phyloP scores from a whole-genome alignment of 768 basidiomycete genomes.

The Mycena filopes region DNA sequence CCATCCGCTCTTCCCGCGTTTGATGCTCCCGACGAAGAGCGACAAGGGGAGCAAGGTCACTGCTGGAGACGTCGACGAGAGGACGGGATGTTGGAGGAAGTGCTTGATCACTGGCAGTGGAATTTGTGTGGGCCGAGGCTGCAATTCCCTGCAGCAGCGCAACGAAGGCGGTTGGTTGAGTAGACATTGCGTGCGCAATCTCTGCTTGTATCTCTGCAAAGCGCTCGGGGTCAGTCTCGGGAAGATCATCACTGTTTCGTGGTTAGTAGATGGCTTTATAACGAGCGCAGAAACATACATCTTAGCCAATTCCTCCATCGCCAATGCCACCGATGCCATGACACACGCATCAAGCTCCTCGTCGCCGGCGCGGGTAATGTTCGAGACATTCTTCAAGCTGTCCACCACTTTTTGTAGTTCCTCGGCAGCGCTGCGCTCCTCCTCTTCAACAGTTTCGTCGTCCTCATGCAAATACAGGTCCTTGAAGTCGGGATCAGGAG shows the following conservation, averaged over 20 bases:
- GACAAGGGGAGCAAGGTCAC: not conserved
- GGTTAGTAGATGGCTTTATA: not conserved
- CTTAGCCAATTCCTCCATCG: slow-evolving; percentile 1
- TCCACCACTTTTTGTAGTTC: not conserved
- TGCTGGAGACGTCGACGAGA: not conserved
- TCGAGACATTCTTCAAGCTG: no score
- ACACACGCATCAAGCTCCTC: slow-evolving; percentile 10
- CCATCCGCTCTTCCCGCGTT: slow-evolving; percentile 6
- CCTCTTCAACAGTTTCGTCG: not conserved
- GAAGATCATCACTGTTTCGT: slow-evolving; percentile 5
- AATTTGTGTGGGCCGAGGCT: no score
- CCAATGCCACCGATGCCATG: slow-evolving; percentile 16
- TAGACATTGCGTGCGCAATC: not conserved
- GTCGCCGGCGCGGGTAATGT: no score
- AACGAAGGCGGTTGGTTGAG: not conserved
- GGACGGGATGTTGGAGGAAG: slow-evolving; percentile 1
- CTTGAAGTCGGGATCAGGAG: not conserved
- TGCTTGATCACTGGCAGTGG: not conserved
- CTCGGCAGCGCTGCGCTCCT: not conserved
- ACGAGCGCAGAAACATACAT: not conserved
- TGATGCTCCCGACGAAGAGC: slow-evolving; percentile 3
- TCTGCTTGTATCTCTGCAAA: slow-evolving; percentile 9
- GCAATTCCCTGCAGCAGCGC: not conserved
- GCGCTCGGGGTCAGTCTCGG: not conserved
- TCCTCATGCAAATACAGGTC: not conserved